Conservation (phyloP, 2,329 filamentous ascomycete species). For the Chaetomiaceae sp. region DNA sequence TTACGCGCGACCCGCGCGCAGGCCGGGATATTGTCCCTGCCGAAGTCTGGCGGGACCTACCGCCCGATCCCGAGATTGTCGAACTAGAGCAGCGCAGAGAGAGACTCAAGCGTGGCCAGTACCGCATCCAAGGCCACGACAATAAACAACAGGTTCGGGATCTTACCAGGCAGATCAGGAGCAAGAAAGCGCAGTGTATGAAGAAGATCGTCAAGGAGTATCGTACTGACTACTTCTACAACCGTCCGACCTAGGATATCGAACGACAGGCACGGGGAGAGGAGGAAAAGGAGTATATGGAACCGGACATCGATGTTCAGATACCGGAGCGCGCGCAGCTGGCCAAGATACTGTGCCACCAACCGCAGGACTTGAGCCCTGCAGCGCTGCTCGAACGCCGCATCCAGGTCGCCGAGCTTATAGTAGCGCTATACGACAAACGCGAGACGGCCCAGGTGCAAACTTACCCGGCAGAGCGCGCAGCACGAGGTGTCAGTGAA, state of each 20-base stretch:
- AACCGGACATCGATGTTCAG: not conserved
- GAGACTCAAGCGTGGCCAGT: not conserved
- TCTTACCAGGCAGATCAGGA: not conserved
- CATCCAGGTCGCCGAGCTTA: not conserved
- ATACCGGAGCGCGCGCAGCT: not conserved
- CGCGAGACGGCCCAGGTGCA: no score
- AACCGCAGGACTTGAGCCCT: not conserved
- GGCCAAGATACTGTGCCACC: not conserved
- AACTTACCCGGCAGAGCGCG: no score
- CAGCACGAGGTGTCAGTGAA: no score
- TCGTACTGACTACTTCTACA: not conserved
- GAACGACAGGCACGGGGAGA: not conserved
- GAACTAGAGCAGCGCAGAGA: no score
- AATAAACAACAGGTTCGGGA: not conserved
- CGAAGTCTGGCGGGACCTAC: no score
- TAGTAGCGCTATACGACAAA: not conserved
- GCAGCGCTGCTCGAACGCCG: not conserved
- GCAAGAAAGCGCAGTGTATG: not conserved
- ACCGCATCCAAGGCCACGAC: not conserved
- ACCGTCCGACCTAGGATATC: not conserved
- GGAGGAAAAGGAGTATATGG: not conserved
- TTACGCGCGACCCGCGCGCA: no score
- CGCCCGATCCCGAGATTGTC: no score
- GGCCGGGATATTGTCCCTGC: no score
- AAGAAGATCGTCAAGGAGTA: not conserved